Base-by-base conservation (phyloP, 2,329 filamentous ascomycete species). In the Fusarium albidum region DNA sequence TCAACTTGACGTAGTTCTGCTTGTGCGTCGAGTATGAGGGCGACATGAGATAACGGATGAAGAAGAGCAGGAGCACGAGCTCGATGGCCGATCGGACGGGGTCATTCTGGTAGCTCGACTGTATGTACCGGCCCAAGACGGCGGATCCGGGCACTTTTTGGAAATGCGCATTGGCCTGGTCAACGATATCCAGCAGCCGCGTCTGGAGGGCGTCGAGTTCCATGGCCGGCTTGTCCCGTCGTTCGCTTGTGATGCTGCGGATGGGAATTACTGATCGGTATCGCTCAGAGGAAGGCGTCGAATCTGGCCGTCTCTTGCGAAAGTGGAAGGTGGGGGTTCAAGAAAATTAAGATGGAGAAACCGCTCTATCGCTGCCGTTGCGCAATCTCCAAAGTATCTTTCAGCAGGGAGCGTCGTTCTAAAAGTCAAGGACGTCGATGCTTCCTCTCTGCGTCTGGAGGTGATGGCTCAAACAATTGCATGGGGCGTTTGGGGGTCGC, bases 61-160 rank as follows among this genome's bases (percentile, higher is more conserved):
- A 96, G 77, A 99, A 99, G 48, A 99, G 85, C 65, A 99, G 91
- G 54, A 99, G 82, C 63, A 98, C 87, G 43, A 99, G 80, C 76
- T 99, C 95, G 64, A 99, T 91, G 32, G 91, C 92, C 45, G 92
- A 96, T 47, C 96, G 89, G 50, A 98, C 86, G 9, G 95, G 95
- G 68, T 99, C 95, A 71, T 99, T 90, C 78, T 99, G 95, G 79
- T 99, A 98, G 72, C 92, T 96, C 52, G 92, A 96, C 74, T 91
- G 91, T 71, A 99, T 92, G 76, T 99, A 99, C 59, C 95, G 91
- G 65, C 96, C 85, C 68, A 98, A 82, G 66, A 99, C 96, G 34
- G 94, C 91, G 26, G 94, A 98, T 45, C 95, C 95, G 26, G 95
- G 96, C 32, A 99, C 84, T 69, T 90, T 91, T 69, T 97, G 93